Conservation (phyloP, 805 yeast genomes). For the Barnettozyma populi region DNA sequence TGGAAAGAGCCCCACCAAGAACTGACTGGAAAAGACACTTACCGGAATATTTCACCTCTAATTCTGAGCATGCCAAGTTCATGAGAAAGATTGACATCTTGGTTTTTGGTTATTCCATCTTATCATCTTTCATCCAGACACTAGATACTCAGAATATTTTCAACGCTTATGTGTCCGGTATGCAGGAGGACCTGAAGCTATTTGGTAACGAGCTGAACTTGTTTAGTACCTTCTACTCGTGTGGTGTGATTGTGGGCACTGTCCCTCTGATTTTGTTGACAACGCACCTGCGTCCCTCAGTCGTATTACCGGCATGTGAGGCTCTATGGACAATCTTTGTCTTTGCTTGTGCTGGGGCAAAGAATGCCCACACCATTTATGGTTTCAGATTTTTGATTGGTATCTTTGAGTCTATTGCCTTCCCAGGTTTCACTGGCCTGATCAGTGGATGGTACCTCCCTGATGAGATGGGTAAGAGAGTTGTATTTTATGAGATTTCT, state of each 20-base stretch:
- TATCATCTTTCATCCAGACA: slow-evolving; percentile 62
- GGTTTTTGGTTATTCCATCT: slow-evolving; percentile 46
- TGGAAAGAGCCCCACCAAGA: slow-evolving; percentile 8
- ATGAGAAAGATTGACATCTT: slow-evolving; percentile 46
- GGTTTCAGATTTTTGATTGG: slow-evolving; percentile 46
- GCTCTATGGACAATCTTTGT: slow-evolving; percentile 60
- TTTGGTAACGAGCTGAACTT: slow-evolving; percentile 55
- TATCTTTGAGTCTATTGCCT: slow-evolving; percentile 37
- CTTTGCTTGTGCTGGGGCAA: slow-evolving; percentile 38
- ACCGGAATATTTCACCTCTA: slow-evolving; percentile 12
- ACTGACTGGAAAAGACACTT: slow-evolving; percentile 10
- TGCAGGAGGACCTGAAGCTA: slow-evolving; percentile 50
- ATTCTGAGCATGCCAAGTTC: slow-evolving; percentile 36
- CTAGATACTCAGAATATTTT: slow-evolving; percentile 54
- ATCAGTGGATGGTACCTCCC: slow-evolving; percentile 37
- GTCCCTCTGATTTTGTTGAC: slow-evolving; percentile 45
- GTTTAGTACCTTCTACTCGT: slow-evolving; percentile 49
- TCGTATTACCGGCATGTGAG: slow-evolving; percentile 41
- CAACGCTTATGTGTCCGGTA: slow-evolving; percentile 64
- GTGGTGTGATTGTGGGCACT: slow-evolving; percentile 56
- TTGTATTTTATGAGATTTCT: slow-evolving; percentile 38
- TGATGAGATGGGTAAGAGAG: slow-evolving; percentile 39
- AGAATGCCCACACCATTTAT: slow-evolving; percentile 33
- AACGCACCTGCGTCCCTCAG: slow-evolving; percentile 42
- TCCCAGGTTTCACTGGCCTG: slow-evolving; percentile 36